These are phyloP conservation scores for Ceriops tagal DNA, from an alignment of 345 rosid genomes.

Conservation along the genomic window DNA sequence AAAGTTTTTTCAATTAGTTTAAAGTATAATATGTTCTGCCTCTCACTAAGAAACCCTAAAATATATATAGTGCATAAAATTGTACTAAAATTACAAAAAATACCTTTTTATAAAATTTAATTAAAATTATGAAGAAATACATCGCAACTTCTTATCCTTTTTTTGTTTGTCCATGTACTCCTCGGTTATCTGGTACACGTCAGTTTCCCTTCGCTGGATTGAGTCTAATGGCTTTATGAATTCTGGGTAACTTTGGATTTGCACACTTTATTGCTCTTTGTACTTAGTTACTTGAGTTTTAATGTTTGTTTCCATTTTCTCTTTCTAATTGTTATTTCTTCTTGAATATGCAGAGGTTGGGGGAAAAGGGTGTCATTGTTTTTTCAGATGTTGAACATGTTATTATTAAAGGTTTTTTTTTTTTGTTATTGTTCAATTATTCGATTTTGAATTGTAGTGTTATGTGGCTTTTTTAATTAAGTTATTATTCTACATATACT, in stretches of 20 bases:
- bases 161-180: too few species aligned
- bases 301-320: background rate
- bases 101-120: too few species aligned
- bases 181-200: too few species aligned
- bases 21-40: too few species aligned
- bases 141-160: too few species aligned
- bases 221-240: background rate
- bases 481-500: background rate
- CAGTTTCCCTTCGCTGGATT: background rate
- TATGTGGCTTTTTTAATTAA: background rate
- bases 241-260: background rate
- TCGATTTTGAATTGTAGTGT: background rate
- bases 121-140: too few species aligned
- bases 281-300: background rate
- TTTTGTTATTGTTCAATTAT: too few species aligned
- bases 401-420: constrained; percentile 22
- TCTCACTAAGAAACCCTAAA: too few species aligned
- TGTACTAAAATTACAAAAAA: too few species aligned
- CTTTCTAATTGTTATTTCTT: background rate
- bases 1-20: too few species aligned
- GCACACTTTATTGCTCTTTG: too few species aligned
- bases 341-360: constrained; percentile 42
- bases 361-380: constrained; percentile 55
- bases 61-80: too few species aligned
- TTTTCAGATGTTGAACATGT: constrained; percentile 79